These are phyloP conservation scores for Psidium guajava DNA, from an alignment of 345 rosid species.

Conservation along the genomic window DNA sequence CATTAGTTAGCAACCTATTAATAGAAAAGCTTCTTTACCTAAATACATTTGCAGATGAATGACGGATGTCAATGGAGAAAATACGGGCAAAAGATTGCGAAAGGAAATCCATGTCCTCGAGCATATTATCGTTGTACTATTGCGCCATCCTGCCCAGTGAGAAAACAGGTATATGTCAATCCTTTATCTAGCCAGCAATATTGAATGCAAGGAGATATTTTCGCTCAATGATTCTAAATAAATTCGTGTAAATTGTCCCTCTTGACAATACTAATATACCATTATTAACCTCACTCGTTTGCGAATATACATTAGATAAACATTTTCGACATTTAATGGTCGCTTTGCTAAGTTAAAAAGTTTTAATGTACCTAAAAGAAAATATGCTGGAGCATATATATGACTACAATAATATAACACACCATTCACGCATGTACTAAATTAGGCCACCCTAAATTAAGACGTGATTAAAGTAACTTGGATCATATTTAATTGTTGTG, in stretches of 20 bases:
- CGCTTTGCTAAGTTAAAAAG: background rate
- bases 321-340: background rate
- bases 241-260: background rate
- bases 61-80: conserved; percentile 99
- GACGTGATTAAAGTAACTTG: background rate
- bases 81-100: conserved; percentile 97
- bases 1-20: background rate
- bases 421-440: background rate
- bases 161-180: conserved; percentile 59
- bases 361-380: background rate
- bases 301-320: background rate
- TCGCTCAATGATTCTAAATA: background rate
- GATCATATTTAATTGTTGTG: background rate
- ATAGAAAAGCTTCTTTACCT: background rate
- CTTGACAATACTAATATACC: background rate
- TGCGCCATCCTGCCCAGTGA: conserved; percentile 86
- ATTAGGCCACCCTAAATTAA: background rate
- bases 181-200: background rate
- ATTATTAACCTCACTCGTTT: background rate
- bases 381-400: background rate
- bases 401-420: background rate
- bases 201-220: background rate
- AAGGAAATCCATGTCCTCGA: conserved; percentile 96
- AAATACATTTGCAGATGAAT: conserved; percentile 27
- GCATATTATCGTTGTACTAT: conserved; percentile 96